Evolutionary conservation across 164 flowering plant genomes (phyloP).

Genomic region (Hamamelis virginiana): DNA sequence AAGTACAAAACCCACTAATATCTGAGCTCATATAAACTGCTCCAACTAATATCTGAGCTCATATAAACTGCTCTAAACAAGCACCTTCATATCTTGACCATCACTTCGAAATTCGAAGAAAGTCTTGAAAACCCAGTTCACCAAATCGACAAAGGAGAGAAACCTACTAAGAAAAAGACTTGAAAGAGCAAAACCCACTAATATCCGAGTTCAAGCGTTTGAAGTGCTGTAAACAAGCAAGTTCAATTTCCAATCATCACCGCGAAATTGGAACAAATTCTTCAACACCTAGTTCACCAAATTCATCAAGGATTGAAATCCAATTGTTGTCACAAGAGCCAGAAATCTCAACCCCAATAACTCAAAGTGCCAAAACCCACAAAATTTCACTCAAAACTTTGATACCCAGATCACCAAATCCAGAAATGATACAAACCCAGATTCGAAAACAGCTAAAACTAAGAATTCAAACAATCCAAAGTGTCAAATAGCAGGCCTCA

Average conservation of each 20-base stretch:
- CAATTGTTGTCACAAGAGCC: too few relatives aligned
- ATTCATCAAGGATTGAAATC: neutral
- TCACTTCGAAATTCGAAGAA: neutral
- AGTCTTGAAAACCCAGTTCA: conserved; percentile 15
- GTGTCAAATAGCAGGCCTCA: neutral
- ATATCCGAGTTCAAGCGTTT: neutral
- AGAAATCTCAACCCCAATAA: neutral
- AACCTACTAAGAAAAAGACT: conserved; percentile 5
- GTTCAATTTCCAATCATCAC: neutral
- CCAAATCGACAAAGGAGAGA: conserved; percentile 12
- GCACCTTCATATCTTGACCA: neutral
- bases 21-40: neutral
- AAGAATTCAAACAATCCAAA: neutral
- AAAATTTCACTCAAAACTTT: neutral
- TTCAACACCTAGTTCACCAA: neutral
- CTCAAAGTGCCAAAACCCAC: neutral
- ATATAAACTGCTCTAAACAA: neutral
- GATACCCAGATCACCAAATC: conserved; percentile 11
- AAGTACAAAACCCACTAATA: neutral
- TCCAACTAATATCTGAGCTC: neutral
- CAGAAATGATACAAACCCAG: conserved; percentile 7
- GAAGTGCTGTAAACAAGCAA: neutral
- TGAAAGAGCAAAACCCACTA: neutral
- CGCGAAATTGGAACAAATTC: neutral
- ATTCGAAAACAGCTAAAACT: conserved; percentile 3